Evolutionary conservation across 1,284 basidiomycete genomes (phyloP).

Genomic region (Ustilago lituana): DNA sequence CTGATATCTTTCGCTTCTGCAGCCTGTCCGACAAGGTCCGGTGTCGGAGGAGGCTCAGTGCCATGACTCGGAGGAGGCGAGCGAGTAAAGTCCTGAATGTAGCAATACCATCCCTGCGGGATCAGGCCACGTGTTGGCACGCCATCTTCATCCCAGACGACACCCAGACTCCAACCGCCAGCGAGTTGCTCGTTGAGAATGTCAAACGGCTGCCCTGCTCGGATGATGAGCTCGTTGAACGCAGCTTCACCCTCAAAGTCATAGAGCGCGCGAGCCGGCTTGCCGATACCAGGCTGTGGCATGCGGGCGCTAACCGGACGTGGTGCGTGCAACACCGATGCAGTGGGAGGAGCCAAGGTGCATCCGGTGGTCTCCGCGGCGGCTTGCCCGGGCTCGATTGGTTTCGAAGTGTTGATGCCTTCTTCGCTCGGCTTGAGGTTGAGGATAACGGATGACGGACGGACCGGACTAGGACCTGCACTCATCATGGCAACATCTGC

Average conservation of each 20-base stretch:
- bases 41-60: constrained; percentile 11
- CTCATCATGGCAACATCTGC: not conserved
- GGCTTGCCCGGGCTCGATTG: not conserved
- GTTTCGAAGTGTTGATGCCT: not conserved
- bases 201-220: constrained; percentile 53
- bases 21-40: not conserved
- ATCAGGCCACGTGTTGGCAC: constrained; percentile 49
- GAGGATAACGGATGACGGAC: constrained; percentile 21
- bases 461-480: not conserved
- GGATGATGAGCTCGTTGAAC: constrained; percentile 56
- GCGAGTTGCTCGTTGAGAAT: constrained; percentile 54
- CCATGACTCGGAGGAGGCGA: constrained; percentile 20
- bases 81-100: constrained; percentile 49
- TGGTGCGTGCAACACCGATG: constrained; percentile 5
- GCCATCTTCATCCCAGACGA: constrained; percentile 38
- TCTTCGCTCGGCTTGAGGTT: not conserved
- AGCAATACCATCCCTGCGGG: constrained; percentile 57
- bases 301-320: constrained; percentile 15
- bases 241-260: constrained; percentile 54
- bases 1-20: not conserved
- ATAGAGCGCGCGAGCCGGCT: constrained; percentile 53
- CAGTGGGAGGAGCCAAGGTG: not conserved
- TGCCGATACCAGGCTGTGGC: constrained; percentile 37
- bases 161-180: constrained; percentile 57
- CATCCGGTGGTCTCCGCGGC: not conserved